Evolutionary conservation across 139 green algal species (phyloP), one percentile per base, ranked within the genome.

Genomic region (Coelastrella sp.): DNA sequence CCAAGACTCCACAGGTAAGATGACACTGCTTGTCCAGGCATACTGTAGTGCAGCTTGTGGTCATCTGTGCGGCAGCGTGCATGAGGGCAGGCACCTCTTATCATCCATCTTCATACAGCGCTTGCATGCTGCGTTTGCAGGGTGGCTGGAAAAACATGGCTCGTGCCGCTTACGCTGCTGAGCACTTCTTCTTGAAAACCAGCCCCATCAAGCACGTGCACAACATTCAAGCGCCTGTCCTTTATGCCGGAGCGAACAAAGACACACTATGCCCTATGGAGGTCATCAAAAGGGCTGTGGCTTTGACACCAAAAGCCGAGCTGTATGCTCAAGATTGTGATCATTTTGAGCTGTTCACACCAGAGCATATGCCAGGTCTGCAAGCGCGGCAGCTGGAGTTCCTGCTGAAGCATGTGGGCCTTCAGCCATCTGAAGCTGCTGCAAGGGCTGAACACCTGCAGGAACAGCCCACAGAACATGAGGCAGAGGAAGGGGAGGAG

Each of bases 311-410:
- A 4, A 82, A 57, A 0, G 75, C 75, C 15, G 75, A 82, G 53
- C 75, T 82, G 51, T 82, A 82, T 57, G 75, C 75, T 13, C 51
- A 17, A 8, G 75, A 82, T 15, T 82, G 75, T 17, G 75, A 82
- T n/a, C 75, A 82, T 35, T 82, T 82, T 82, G 75, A 82, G 53
- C 53, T 82, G 2, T 82, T 82, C 75, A 72, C 75, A 43, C 35
- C 5, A 23, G 30, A 74, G 75, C 51, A 82, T 38, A 51, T 82
- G 75, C 53, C 75, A 11, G 53, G 35, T 5, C 75, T 82, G 51
- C 75, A 82, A 38, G 21, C 43, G 21, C 21, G 25, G 53, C 75
- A 82, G 75, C 53, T 69, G 34, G 53, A 82, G 75, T 82, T 82
- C 25, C 35, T 82, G 75, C 34, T 82, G 50, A 15, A 48, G 73